Base-by-base conservation (phyloP, 176 grass and related monocot species). In the Dendrocalamus sinicus region DNA sequence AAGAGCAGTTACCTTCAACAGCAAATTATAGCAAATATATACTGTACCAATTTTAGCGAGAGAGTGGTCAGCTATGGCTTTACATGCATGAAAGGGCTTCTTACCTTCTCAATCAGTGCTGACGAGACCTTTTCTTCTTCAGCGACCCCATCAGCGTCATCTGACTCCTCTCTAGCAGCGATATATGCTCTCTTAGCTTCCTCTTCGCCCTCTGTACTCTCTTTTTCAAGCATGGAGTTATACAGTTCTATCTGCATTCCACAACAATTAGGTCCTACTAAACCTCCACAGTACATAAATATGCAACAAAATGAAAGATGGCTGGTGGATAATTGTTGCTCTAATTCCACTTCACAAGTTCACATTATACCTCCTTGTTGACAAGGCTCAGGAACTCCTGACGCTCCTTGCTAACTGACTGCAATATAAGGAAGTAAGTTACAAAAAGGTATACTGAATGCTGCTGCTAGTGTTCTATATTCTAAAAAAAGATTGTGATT, bases 341-440 rank as follows among this genome's bases (percentile, higher is more conserved):
- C 67, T 74, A 55, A 50, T 51, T 19, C 22, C 22, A 78, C 50
- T 90, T 68, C 80, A 84, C 7, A 79, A 50, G 35, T 90, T 67
- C 75, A 87, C 2, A 70, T 16, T 30, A 74, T 92, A 99, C 97
- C 97, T 99, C 97, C 77, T 94, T 91, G 83, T 95, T 94, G 58
- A 99, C 97, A 86, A 99, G 94, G 85, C 92, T 67, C 59, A 99
- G 84, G 83, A 99, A 99, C 68, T 99, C 94, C 84, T 99, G 94
- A 19, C 94, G 91, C 72, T 99, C 97, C 92, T 92, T 96, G 82
- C 89, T 96, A 82, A 99, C 97, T 88, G 97, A 99, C 97, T 99
- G 92, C 89, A 94, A 86, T n/a, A 63, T 35, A 78, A 80, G 54
- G 73, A 70, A 81, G 13, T 26, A 84, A 72, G 20, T 72, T 77